Conservation (phyloP, 2,329 filamentous ascomycete genomes). For the Nigrospora osmanthi region DNA sequence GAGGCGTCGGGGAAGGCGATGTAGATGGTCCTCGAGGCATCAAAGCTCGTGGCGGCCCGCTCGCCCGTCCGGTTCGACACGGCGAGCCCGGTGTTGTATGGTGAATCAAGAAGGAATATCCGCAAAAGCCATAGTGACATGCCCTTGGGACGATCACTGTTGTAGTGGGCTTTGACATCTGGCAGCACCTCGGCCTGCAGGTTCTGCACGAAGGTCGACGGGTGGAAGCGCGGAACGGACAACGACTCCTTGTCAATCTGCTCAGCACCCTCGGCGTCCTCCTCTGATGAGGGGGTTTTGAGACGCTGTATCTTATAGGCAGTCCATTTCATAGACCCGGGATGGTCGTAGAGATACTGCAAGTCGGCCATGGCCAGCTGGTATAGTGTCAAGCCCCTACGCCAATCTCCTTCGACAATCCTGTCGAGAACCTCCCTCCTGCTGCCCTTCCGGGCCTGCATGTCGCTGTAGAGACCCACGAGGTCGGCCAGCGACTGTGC, state of each 20-base stretch:
- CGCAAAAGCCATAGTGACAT: constrained; percentile 69
- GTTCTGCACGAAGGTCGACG: constrained; percentile 69
- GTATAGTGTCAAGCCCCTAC: constrained; percentile 55
- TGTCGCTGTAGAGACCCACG: constrained; percentile 53
- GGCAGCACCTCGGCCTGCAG: constrained; percentile 69
- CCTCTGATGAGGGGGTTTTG: constrained; percentile 28
- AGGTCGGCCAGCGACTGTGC: constrained; percentile 58
- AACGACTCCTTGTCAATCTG: constrained; percentile 38
- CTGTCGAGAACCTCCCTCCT: constrained; percentile 57
- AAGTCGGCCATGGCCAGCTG: constrained; percentile 64
- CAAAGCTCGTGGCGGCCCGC: constrained; percentile 37
- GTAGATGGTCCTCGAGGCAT: constrained; percentile 65
- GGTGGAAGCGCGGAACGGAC: constrained; percentile 64
- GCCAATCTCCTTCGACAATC: constrained; percentile 62
- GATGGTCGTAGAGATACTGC: constrained; percentile 58
- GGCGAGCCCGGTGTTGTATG: constrained; percentile 59
- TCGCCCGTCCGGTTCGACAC: constrained; percentile 19
- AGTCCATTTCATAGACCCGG: constrained; percentile 55
- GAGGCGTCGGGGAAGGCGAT: constrained; percentile 77
- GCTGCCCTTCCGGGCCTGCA: constrained; percentile 52
- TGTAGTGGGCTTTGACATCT: constrained; percentile 77
- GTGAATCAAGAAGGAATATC: constrained; percentile 72
- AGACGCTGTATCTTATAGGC: constrained; percentile 52
- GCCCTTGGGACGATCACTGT: constrained; percentile 62
- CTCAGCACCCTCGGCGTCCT: constrained; percentile 27